A percentile compares a stretch with the other conserved stretches of the same genome.
phyloP scores from a whole-genome alignment of 257 asterid genomes.

The Datura wrightii region DNA sequence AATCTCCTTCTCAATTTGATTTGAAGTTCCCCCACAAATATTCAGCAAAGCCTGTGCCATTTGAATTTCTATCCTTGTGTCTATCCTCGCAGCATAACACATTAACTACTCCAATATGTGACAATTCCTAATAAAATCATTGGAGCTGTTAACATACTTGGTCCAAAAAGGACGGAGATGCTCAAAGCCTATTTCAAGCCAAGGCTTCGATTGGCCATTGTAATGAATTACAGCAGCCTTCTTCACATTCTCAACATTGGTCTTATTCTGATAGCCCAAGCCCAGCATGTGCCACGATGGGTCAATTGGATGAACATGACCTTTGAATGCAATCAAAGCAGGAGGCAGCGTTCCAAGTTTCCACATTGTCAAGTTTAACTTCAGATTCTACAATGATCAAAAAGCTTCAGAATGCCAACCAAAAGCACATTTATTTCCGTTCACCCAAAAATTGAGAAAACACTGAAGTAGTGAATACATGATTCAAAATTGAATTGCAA shows the following conservation, averaged over 20 bases:
- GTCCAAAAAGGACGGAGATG: conserved; percentile 99
- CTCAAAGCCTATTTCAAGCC: conserved; percentile 97
- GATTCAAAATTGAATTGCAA: conserved; percentile 6
- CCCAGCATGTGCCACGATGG: conserved; percentile 99
- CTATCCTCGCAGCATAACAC: neutral
- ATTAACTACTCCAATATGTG: conserved; percentile 82
- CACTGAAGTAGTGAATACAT: neutral
- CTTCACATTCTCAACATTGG: conserved; percentile 71
- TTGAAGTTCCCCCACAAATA: neutral
- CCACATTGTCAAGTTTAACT: conserved; percentile 92
- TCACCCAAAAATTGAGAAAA: neutral
- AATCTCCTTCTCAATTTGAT: conserved; percentile 39
- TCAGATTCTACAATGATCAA: conserved; percentile 76
- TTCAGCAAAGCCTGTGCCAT: conserved; percentile 9
- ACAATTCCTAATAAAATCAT: conserved; percentile 80
- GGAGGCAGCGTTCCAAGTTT: conserved; percentile 99
- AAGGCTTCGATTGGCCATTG: conserved; percentile 96
- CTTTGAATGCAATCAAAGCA: conserved; percentile 94
- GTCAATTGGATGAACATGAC: conserved; percentile 82
- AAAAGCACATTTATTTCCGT: neutral
- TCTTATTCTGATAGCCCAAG: conserved; percentile 90
- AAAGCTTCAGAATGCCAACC: conserved; percentile 14
- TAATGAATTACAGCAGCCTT: conserved; percentile 97
- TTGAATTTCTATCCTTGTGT: conserved; percentile 29
- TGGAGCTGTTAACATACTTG: conserved; percentile 86